Percentiles rank a stretch among this genome's conserved stretches.
These are phyloP conservation scores for Crithidia thermophila DNA, from an alignment of 208 protist species.

Conservation along the genomic window DNA sequence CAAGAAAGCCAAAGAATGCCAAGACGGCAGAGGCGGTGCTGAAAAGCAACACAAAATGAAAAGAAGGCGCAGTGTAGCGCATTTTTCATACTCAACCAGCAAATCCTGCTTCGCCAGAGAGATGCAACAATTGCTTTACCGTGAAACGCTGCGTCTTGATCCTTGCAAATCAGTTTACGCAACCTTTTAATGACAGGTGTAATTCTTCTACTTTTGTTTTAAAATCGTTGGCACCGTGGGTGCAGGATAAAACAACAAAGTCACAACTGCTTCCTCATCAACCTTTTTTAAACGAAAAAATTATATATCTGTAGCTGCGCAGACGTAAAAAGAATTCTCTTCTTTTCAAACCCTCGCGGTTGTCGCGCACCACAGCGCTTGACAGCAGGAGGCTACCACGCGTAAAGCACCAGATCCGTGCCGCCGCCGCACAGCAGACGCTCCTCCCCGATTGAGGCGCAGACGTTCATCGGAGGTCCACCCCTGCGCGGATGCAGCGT, in stretches of 20 bases:
- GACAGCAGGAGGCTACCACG: slow-evolving; percentile 14
- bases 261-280: not conserved
- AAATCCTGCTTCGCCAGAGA: too few relatives aligned
- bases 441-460: slow-evolving; percentile 34
- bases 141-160: too few relatives aligned
- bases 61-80: too few relatives aligned
- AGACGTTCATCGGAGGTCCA: slow-evolving; percentile 31
- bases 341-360: not conserved
- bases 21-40: too few relatives aligned
- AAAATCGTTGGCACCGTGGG: not conserved
- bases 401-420: slow-evolving; percentile 37
- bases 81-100: too few relatives aligned
- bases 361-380: not conserved
- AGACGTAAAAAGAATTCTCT: not conserved
- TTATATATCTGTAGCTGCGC: too few relatives aligned
- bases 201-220: too few relatives aligned
- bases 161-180: too few relatives aligned
- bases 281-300: not conserved
- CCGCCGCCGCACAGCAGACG: slow-evolving; percentile 42
- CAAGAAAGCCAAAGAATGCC: too few relatives aligned
- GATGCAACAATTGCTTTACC: too few relatives aligned
- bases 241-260: not conserved
- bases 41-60: too few relatives aligned
- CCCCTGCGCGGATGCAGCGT: slow-evolving; percentile 4
- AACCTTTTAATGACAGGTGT: too few relatives aligned